phyloP scores from a whole-genome alignment of 192 early-diverging fungal genomes.

The Coemansia furcata region DNA sequence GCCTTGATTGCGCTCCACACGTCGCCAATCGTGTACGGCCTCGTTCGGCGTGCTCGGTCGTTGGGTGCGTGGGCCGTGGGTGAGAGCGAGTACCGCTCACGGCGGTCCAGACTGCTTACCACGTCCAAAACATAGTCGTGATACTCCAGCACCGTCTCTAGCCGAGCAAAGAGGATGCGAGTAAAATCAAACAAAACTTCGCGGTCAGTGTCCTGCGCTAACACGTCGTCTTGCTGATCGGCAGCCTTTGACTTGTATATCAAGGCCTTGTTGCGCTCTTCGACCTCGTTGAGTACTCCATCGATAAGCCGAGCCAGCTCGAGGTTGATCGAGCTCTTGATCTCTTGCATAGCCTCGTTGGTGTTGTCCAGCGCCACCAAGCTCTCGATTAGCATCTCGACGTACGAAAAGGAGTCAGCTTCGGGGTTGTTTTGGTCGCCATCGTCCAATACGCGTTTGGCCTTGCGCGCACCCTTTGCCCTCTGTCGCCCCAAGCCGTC shows the following conservation, averaged over 20 bases:
- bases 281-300: constrained; percentile 68
- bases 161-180: constrained; percentile 72
- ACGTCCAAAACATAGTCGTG: constrained; percentile 68
- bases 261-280: constrained; percentile 62
- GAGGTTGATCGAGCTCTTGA: constrained; percentile 65
- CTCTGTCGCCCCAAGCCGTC: constrained; percentile 8
- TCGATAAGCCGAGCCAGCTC: constrained; percentile 73
- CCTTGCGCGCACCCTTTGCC: constrained; percentile 51
- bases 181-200: constrained; percentile 74
- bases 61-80: constrained; percentile 2
- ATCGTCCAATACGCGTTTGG: constrained; percentile 3
- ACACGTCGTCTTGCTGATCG: constrained; percentile 39
- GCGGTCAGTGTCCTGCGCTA: constrained; percentile 57
- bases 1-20: constrained; percentile 54
- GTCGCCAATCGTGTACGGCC: constrained; percentile 42
- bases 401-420: constrained; percentile 72
- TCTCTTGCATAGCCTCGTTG: constrained; percentile 54
- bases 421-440: constrained; percentile 65
- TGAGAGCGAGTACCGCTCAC: constrained; percentile 37
- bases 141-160: constrained; percentile 72
- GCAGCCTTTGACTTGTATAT: constrained; percentile 26
- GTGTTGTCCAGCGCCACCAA: constrained; percentile 56
- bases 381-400: constrained; percentile 75
- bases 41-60: constrained; percentile 2
- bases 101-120: constrained; percentile 54